These are phyloP conservation scores for Suillus tomentosus DNA, from an alignment of 768 basidiomycete species.

Conservation along the genomic window DNA sequence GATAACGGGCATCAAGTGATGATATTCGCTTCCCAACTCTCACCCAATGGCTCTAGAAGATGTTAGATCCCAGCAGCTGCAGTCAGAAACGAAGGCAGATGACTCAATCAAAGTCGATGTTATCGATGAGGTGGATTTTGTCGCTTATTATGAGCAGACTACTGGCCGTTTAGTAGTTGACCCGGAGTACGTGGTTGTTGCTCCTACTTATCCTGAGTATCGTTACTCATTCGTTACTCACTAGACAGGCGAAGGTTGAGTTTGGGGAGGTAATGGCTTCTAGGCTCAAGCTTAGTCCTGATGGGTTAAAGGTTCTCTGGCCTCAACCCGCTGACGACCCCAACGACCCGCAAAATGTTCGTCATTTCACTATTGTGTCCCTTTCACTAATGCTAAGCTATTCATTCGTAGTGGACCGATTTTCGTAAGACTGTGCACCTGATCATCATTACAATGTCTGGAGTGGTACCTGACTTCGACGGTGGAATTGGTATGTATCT, in stretches of 20 bases:
- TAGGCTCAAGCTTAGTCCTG: slow-evolving; percentile 45
- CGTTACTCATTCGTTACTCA: not conserved
- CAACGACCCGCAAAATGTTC: slow-evolving; percentile 56
- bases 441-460: slow-evolving; percentile 50
- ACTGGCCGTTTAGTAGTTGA: slow-evolving; percentile 65
- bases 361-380: slow-evolving; percentile 14
- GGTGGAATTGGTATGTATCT: slow-evolving; percentile 46
- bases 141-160: slow-evolving; percentile 50
- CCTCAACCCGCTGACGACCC: slow-evolving; percentile 54
- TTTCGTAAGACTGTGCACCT: slow-evolving; percentile 48
- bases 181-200: slow-evolving; percentile 47
- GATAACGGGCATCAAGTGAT: not conserved
- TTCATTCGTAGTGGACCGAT: slow-evolving; percentile 42
- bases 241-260: slow-evolving; percentile 48
- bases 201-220: no score
- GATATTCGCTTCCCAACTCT: slow-evolving; percentile 4
- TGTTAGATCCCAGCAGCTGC: not conserved
- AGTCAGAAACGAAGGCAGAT: not conserved
- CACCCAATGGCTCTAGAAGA: not conserved
- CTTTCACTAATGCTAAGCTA: not conserved
- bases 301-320: slow-evolving; percentile 53
- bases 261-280: slow-evolving; percentile 50
- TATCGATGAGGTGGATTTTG: slow-evolving; percentile 34
- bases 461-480: slow-evolving; percentile 56
- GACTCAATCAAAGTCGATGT: not conserved